Evolutionary conservation across 495 filamentous ascomycete species (phyloP), one percentile per base, ranked within the genome.

Genomic region (Zalerion maritima): DNA sequence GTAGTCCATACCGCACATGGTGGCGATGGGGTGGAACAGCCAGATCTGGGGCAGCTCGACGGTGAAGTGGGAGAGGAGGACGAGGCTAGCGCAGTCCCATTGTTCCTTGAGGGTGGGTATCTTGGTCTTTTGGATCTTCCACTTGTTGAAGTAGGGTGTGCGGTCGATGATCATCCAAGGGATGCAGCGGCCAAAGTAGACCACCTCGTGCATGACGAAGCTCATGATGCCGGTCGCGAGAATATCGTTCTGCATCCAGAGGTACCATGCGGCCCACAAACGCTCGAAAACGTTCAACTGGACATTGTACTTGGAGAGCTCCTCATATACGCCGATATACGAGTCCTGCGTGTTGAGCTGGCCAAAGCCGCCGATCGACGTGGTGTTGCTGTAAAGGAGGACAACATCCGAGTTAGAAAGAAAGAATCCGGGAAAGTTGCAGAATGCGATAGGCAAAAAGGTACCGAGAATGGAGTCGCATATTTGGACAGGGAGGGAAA

Each of bases 1-100:
- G 33, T 81, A 94, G 12, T 72, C 64, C 49, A 97, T 76, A 41
- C 91, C 91, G 51, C 83, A 84, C 53, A 71, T 91, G 48, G 85
- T 78, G 20, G 86, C 87, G 69, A 96, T 76, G n/a, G 89, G 89
- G 58, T 97, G 89, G 67, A 97, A 97, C 33, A 94, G 70, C 89
- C 89, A 97, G 47, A 97, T 97, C 54, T 96, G 91, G 23, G 89
- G 87, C 3, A 97, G 64, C 51, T 97, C 89, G 40, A 96, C 89
- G 24, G 89, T 96, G 57, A 94, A 89, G 54, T 97, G 89, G 45
- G 70, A 77, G 32, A 97, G 61, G 27, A 97, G 73, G 21, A 97
- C 89, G 36, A 94, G 70, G 37, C 69, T 76, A 10, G 89, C 84
- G 55, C 89, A 97, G 38, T 82, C 71, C 79, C 81, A 93, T 58